Evolutionary conservation across 2,329 filamentous ascomycete species (phyloP).

Genomic region (Colletotrichum sp.): DNA sequence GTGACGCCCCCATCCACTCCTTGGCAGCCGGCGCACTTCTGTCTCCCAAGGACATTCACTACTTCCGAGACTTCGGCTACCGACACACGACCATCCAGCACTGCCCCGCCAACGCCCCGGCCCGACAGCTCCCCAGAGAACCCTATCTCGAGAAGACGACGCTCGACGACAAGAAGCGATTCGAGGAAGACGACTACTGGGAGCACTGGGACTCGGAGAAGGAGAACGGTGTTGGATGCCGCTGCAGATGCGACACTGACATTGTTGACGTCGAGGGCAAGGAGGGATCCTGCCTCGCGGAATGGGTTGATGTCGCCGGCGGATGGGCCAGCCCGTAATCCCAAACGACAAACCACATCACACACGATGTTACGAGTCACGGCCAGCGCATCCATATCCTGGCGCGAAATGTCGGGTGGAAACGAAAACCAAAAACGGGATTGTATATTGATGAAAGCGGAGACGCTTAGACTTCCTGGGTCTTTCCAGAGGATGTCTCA

Average conservation of each 20-base stretch:
- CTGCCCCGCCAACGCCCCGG: constrained; percentile 93
- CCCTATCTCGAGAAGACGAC: constrained; percentile 86
- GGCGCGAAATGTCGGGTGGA: constrained; percentile 1
- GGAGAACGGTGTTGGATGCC: constrained; percentile 96
- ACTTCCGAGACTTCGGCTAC: constrained; percentile 99
- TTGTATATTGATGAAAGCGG: constrained; percentile 19
- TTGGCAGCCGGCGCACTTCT: constrained; percentile 91
- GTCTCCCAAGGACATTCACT: constrained; percentile 84
- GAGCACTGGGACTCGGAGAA: constrained; percentile 83
- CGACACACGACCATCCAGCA: constrained; percentile 98
- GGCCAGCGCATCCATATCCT: background rate
- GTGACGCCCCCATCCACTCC: constrained; percentile 97
- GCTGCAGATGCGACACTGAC: constrained; percentile 96
- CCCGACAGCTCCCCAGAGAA: constrained; percentile 79
- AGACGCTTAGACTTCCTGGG: background rate
- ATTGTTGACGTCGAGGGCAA: constrained; percentile 98
- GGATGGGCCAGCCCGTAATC: constrained; percentile 73
- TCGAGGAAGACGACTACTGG: constrained; percentile 97
- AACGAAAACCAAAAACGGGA: constrained; percentile 5
- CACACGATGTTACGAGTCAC: constrained; percentile 16
- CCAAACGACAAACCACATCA: background rate
- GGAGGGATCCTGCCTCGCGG: constrained; percentile 89
- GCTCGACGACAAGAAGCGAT: constrained; percentile 78
- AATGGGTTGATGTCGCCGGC: constrained; percentile 97
- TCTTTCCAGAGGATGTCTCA: constrained; percentile 6